phyloP scores from a whole-genome alignment of 2,329 filamentous ascomycete species.

The Hysterium pulicare region DNA sequence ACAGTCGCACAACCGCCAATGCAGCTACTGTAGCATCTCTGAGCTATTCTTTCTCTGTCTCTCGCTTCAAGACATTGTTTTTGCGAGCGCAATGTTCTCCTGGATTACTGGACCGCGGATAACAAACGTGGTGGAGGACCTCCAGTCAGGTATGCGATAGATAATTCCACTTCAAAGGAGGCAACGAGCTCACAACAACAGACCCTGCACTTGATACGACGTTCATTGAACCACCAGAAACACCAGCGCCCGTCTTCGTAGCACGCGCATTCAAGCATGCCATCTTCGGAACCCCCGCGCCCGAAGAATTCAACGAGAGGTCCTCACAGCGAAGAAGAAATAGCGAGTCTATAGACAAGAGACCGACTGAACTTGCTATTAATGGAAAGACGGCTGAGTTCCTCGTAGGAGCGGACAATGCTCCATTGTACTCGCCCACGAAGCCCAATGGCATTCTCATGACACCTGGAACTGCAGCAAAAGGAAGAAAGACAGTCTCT shows the following conservation, averaged over 20 bases:
- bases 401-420: conserved; percentile 19
- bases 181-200: conserved; percentile 15
- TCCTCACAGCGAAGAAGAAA: conserved; percentile 11
- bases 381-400: conserved; percentile 19
- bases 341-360: conserved; percentile 22
- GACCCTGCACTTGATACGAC: conserved; percentile 38
- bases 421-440: conserved; percentile 45
- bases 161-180: not conserved
- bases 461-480: conserved; percentile 57
- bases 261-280: conserved; percentile 65
- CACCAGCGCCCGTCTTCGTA: conserved; percentile 64
- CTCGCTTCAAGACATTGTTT: not conserved
- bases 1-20: conserved; percentile 4
- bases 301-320: conserved; percentile 36
- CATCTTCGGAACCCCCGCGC: conserved; percentile 61
- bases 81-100: conserved; percentile 30
- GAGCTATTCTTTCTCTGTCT: not conserved
- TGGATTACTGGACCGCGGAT: conserved; percentile 40
- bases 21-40: not conserved
- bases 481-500: conserved; percentile 58
- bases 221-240: conserved; percentile 57
- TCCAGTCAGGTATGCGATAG: conserved; percentile 27
- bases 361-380: conserved; percentile 17
- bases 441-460: conserved; percentile 60
- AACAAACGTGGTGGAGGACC: conserved; percentile 35